phyloP scores from a whole-genome alignment of 495 filamentous ascomycete species.

The Extremus antarcticus region DNA sequence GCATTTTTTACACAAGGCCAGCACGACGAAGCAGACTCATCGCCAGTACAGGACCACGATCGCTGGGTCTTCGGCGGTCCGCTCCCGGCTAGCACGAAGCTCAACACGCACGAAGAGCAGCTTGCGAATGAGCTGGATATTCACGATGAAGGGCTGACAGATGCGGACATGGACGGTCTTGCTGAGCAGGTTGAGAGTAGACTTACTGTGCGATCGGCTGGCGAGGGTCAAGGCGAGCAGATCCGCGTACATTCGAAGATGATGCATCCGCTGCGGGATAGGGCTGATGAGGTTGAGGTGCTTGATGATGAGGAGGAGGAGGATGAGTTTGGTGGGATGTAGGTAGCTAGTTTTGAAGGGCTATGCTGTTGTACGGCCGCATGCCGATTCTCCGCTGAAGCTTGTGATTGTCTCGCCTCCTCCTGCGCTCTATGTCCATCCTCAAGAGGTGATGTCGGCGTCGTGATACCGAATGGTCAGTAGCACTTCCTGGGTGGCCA shows the following conservation, averaged over 20 bases:
- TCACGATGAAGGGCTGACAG: not conserved
- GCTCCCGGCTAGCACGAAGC: constrained; percentile 4
- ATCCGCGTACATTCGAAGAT: not conserved
- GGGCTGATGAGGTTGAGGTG: not conserved
- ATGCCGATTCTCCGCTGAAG: no score
- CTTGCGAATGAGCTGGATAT: not conserved
- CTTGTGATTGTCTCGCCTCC: no score
- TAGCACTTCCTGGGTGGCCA: no score
- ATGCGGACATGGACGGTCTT: not conserved
- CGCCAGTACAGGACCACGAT: no score
- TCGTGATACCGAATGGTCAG: no score
- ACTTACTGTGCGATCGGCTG: not conserved
- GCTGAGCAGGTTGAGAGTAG: not conserved
- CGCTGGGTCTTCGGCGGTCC: constrained; percentile 13
- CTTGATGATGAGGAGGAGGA: not conserved
- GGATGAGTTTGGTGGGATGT: not conserved
- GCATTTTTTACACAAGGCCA: constrained; percentile 5
- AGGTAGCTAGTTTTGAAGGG: not conserved
- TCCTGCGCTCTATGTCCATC: no score
- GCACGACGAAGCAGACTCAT: not conserved
- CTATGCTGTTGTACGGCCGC: no score
- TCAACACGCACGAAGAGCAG: constrained; percentile 2
- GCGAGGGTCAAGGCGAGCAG: not conserved
- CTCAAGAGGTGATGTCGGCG: no score
- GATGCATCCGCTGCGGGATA: not conserved